Evolutionary conservation across 129 eudicot species (phyloP).

Genomic region (Saussurea involucrata): DNA sequence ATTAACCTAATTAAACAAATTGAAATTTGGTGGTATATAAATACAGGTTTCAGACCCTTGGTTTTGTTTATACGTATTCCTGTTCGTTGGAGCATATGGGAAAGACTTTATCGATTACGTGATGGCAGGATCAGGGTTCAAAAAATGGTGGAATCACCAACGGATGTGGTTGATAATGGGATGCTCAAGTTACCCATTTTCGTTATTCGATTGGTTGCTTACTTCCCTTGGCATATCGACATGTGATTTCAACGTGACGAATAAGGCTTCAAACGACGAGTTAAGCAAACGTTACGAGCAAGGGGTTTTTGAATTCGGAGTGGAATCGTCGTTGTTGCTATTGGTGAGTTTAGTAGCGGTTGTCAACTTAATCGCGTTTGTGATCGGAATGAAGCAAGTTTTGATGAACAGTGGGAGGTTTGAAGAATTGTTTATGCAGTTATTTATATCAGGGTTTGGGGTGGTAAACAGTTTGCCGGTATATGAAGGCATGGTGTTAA

Average conservation of each 20-base stretch:
- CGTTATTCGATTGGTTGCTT: constrained; percentile 27
- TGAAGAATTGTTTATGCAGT: constrained; percentile 28
- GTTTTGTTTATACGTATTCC: constrained; percentile 39
- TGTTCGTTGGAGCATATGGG: constrained; percentile 52
- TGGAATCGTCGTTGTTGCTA: constrained; percentile 37
- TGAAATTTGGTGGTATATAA: not conserved
- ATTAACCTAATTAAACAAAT: not conserved
- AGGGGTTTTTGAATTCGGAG: constrained; percentile 58
- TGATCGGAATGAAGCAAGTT: constrained; percentile 10
- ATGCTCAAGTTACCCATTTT: constrained; percentile 32
- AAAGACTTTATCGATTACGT: constrained; percentile 39
- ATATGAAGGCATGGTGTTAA: constrained; percentile 57
- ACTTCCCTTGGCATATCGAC: constrained; percentile 29
- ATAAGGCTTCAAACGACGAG: constrained; percentile 39
- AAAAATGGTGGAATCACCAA: constrained; percentile 54
- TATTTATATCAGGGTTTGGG: constrained; percentile 50
- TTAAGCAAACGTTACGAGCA: constrained; percentile 43
- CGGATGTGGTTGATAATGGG: constrained; percentile 49
- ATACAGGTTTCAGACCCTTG: constrained; percentile 43
- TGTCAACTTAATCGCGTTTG: constrained; percentile 31
- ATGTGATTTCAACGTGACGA: constrained; percentile 38
- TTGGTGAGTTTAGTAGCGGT: constrained; percentile 23
- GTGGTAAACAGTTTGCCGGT: constrained; percentile 51
- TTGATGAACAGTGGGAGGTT: not conserved
- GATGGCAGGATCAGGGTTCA: constrained; percentile 24